Percentiles rank a stretch among this genome's conserved stretches.
These are phyloP conservation scores for Ligustrum vulgare DNA, from an alignment of 257 asterid genomes.

Conservation along the genomic window DNA sequence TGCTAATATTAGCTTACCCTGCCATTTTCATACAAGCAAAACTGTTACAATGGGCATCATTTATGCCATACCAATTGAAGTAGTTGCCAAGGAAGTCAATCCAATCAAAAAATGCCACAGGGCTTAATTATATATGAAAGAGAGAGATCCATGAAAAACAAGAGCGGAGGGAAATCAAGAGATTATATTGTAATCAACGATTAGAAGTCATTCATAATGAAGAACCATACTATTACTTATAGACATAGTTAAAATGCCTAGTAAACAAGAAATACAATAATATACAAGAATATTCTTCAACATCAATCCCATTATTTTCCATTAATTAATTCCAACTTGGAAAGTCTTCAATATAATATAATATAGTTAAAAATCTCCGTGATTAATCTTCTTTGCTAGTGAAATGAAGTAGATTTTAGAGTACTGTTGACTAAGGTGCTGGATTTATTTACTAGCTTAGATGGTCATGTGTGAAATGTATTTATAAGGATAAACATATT, in stretches of 20 bases:
- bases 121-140: not conserved
- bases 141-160: not conserved
- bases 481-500: not conserved
- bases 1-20: not conserved
- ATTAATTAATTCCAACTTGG: not conserved
- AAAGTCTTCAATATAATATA: too few species aligned
- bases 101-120: not conserved
- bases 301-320: not conserved
- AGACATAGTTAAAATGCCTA: not conserved
- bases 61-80: not conserved
- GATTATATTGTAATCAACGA: not conserved
- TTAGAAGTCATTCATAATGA: not conserved
- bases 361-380: not conserved
- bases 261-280: not conserved
- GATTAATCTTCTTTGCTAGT: not conserved
- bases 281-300: not conserved
- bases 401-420: not conserved
- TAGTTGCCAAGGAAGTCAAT: not conserved
- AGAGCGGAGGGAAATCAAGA: not conserved
- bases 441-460: not conserved
- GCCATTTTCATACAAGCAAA: not conserved
- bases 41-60: not conserved
- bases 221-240: not conserved
- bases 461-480: not conserved
- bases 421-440: not conserved